A percentile compares a stretch with the other conserved stretches of the same genome.
Evolutionary conservation across 768 basidiomycete species (phyloP).

Genomic region (Psilocybe cyanescens): DNA sequence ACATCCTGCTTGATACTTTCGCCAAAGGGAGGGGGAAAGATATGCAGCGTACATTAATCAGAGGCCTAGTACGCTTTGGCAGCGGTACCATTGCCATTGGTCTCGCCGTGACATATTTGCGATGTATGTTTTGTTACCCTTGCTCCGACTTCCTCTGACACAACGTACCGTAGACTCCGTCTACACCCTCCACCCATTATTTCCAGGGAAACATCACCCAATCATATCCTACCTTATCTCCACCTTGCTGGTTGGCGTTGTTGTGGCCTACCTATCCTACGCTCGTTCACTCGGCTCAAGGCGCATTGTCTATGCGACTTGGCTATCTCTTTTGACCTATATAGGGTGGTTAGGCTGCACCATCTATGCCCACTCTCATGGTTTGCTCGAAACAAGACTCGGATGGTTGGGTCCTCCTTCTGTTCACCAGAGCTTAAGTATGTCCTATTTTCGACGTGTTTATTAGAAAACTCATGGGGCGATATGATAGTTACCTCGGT

Average conservation of each 20-base stretch:
- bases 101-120: conserved; percentile 64
- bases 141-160: background rate
- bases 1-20: conserved; percentile 65
- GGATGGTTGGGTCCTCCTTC: conserved; percentile 46
- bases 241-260: conserved; percentile 43
- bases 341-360: conserved; percentile 61
- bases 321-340: conserved; percentile 63
- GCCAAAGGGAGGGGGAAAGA: conserved; percentile 59
- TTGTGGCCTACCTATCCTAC: conserved; percentile 54
- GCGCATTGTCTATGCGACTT: conserved; percentile 57
- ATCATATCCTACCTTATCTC: conserved; percentile 41
- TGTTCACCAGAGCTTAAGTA: conserved; percentile 70
- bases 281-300: conserved; percentile 58
- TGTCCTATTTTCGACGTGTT: conserved; percentile 29
- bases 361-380: conserved; percentile 53
- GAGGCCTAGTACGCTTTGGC: conserved; percentile 45
- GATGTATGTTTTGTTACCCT: conserved; percentile 48
- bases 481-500: conserved; percentile 54
- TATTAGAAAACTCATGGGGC: conserved; percentile 2
- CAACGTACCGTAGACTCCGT: conserved; percentile 48
- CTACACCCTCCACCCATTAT: conserved; percentile 51
- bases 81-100: conserved; percentile 52
- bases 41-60: conserved; percentile 44
- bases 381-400: conserved; percentile 39
- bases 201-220: conserved; percentile 35